Percentiles rank a stretch among this genome's conserved stretches.
These are phyloP conservation scores for Gossypium raimondii DNA, from an alignment of 345 rosid species.

Conservation along the genomic window DNA sequence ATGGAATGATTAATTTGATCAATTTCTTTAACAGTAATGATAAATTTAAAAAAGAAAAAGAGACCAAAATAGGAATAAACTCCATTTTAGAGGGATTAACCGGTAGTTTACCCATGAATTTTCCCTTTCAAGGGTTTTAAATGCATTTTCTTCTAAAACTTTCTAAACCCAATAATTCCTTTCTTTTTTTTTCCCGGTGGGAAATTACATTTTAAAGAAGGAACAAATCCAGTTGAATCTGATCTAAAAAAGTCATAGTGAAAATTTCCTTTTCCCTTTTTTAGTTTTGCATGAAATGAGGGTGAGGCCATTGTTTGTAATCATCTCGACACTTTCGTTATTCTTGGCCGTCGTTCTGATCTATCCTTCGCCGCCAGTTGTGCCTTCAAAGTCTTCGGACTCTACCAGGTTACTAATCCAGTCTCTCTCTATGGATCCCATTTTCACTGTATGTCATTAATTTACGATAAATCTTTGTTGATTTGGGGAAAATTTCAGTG, in stretches of 20 bases:
- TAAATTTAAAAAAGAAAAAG: too few species aligned
- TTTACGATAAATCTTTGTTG: background rate
- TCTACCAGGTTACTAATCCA: background rate
- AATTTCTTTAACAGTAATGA: too few species aligned
- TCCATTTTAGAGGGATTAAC: too few species aligned
- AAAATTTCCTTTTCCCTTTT: background rate
- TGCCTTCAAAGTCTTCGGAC: constrained; percentile 15
- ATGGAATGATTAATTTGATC: too few species aligned
- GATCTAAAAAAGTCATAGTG: background rate
- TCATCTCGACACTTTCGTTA: constrained; percentile 54
- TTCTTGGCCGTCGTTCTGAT: constrained; percentile 53
- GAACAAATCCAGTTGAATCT: constrained; percentile 3
- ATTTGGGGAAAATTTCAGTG: constrained; percentile 25
- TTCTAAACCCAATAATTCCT: background rate
- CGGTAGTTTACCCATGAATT: too few species aligned
- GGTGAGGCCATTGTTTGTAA: constrained; percentile 61
- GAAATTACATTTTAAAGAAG: background rate
- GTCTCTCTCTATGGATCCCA: background rate
- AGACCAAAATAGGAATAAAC: too few species aligned
- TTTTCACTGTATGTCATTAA: background rate
- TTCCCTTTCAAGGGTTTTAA: background rate
- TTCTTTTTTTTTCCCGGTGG: background rate
- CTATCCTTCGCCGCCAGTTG: constrained; percentile 40
- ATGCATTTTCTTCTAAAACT: background rate
- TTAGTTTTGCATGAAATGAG: constrained; percentile 38